These are phyloP conservation scores for Clitoria ternatea DNA, from an alignment of 306 rosid species.

Conservation along the genomic window DNA sequence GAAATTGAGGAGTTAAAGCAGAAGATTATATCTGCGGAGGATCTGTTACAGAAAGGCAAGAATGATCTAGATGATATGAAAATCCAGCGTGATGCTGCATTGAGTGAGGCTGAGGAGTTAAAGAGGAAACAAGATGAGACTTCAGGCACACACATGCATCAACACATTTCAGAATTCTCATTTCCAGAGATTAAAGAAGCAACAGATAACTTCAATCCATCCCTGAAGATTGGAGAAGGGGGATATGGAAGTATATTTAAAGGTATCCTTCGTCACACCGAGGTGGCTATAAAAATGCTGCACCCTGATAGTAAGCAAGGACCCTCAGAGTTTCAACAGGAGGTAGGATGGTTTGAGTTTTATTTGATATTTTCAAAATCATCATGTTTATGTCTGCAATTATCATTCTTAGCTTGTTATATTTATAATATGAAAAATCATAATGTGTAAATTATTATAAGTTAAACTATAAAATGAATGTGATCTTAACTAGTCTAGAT, in stretches of 20 bases:
- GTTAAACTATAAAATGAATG: not conserved
- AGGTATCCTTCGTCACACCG: slow-evolving; percentile 67
- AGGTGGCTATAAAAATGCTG: slow-evolving; percentile 75
- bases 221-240: slow-evolving; percentile 82
- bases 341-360: slow-evolving; percentile 49
- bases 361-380: not conserved
- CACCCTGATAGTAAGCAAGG: slow-evolving; percentile 61
- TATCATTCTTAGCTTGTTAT: not conserved
- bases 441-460: not conserved
- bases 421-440: not conserved
- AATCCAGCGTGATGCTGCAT: slow-evolving; percentile 53
- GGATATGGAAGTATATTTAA: slow-evolving; percentile 82
- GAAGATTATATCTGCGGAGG: slow-evolving; percentile 48
- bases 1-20: slow-evolving; percentile 44
- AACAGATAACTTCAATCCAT: slow-evolving; percentile 48
- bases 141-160: slow-evolving; percentile 36
- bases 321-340: slow-evolving; percentile 70
- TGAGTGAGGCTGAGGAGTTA: slow-evolving; percentile 68
- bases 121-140: slow-evolving; percentile 54
- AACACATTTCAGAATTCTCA: slow-evolving; percentile 60
- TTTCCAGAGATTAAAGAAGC: slow-evolving; percentile 66
- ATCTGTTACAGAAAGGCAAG: slow-evolving; percentile 44
- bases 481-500: not conserved
- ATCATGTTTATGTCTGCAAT: not conserved
- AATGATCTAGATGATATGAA: slow-evolving; percentile 55